Percentiles rank a stretch among this genome's conserved stretches.
Evolutionary conservation across 1,284 basidiomycete genomes (phyloP).

Genomic region (Tranzscheliella williamsii): DNA sequence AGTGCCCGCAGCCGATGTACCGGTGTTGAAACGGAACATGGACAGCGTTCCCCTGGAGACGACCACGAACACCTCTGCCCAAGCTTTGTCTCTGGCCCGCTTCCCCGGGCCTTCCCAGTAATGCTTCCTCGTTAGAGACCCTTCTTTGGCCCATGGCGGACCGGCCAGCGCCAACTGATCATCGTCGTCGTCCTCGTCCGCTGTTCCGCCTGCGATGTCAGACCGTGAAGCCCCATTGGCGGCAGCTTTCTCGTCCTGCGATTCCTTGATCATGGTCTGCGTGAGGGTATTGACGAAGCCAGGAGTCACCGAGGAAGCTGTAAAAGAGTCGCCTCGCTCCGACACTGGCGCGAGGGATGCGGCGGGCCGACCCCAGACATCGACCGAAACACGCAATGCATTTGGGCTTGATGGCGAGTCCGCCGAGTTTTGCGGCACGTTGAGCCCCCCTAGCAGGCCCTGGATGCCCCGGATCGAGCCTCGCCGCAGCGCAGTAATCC

Average conservation of each 20-base stretch:
- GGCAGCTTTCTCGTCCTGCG: constrained; percentile 79
- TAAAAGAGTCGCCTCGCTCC: constrained; percentile 9
- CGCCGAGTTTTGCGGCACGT: neutral
- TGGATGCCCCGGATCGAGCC: constrained; percentile 85
- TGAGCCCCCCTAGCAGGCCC: constrained; percentile 68
- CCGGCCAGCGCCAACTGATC: constrained; percentile 92
- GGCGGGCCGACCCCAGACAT: constrained; percentile 28
- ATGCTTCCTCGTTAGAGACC: constrained; percentile 87
- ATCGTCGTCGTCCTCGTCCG: constrained; percentile 64
- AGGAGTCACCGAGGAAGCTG: constrained; percentile 64
- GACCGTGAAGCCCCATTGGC: constrained; percentile 44
- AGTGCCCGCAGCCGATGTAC: constrained; percentile 1
- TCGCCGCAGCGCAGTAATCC: constrained; percentile 77
- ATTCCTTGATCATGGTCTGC: constrained; percentile 91
- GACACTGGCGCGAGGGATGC: constrained; percentile 1
- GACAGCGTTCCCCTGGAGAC: constrained; percentile 88
- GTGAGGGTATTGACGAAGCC: constrained; percentile 95
- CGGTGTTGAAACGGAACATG: constrained; percentile 71
- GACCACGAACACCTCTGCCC: constrained; percentile 90
- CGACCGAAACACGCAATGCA: constrained; percentile 23
- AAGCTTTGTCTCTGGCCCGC: constrained; percentile 79
- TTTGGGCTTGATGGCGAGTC: constrained; percentile 16
- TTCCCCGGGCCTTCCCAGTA: constrained; percentile 86
- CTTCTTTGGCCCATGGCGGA: constrained; percentile 98
- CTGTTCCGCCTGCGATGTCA: constrained; percentile 59